Evolutionary conservation across 2,329 filamentous ascomycete species (phyloP).

Genomic region (Shiraia sp.): DNA sequence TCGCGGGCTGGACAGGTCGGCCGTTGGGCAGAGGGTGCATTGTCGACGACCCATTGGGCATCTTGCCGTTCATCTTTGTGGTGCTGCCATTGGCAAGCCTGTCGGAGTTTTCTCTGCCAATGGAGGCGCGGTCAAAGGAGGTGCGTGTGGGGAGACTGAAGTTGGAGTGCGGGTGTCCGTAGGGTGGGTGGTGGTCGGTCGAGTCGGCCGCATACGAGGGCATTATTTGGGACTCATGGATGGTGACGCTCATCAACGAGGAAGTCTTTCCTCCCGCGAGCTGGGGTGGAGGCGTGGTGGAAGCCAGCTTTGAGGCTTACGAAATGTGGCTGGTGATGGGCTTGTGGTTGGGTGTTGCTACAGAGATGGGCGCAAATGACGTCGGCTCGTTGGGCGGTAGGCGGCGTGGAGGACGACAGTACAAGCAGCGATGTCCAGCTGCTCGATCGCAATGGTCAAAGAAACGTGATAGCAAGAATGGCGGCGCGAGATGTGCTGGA

Average conservation of each 20-base stretch:
- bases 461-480: constrained; percentile 19
- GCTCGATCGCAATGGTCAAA: constrained; percentile 4
- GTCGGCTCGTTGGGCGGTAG: constrained; percentile 2
- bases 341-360: constrained; percentile 9
- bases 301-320: constrained; percentile 26
- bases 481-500: constrained; percentile 10
- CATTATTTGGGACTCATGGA: constrained; percentile 50
- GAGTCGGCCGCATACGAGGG: constrained; percentile 55
- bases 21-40: constrained; percentile 43
- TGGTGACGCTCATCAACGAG: constrained; percentile 37
- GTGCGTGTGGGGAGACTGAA: constrained; percentile 33
- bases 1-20: constrained; percentile 35
- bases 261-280: constrained; percentile 30
- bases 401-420: constrained; percentile 4
- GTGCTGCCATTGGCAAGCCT: constrained; percentile 31
- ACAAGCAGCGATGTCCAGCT: constrained; percentile 3
- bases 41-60: constrained; percentile 29
- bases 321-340: constrained; percentile 16
- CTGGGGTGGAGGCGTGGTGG: constrained; percentile 31
- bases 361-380: constrained; percentile 8
- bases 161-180: constrained; percentile 40
- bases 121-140: constrained; percentile 28
- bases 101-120: constrained; percentile 25
- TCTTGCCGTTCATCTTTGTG: constrained; percentile 39
- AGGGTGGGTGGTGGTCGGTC: constrained; percentile 32